These are phyloP conservation scores for Calonectria pauciramosa DNA, from an alignment of 2,329 filamentous ascomycete genomes.

Conservation along the genomic window DNA sequence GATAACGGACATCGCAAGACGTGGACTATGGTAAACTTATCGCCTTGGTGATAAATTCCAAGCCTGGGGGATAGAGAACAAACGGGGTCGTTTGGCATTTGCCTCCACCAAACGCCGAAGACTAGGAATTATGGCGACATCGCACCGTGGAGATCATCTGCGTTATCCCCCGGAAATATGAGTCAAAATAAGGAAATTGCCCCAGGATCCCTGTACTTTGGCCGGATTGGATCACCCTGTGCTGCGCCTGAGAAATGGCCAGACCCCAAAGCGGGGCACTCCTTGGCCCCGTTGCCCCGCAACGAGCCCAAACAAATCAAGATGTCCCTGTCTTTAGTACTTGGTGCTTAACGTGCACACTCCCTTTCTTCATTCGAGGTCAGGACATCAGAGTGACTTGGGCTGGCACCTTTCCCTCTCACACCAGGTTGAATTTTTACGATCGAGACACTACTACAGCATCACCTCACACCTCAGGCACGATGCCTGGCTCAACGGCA, in stretches of 20 bases:
- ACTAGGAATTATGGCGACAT: background rate
- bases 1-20: background rate
- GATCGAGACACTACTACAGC: constrained; percentile 1
- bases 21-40: background rate
- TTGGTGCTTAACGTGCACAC: background rate
- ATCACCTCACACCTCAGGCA: constrained; percentile 39
- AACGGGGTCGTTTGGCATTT: background rate
- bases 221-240: background rate
- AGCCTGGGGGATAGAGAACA: background rate
- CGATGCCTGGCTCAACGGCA: constrained; percentile 72
- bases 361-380: constrained; percentile 32
- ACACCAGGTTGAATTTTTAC: constrained; percentile 9
- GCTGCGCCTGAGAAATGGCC: background rate
- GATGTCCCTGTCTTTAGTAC: background rate
- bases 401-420: constrained; percentile 38
- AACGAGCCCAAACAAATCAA: constrained; percentile 42
- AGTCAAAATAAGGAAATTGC: background rate
- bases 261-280: background rate
- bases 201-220: background rate
- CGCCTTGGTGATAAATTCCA: background rate
- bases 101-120: background rate
- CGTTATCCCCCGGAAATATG: background rate
- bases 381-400: constrained; percentile 34
- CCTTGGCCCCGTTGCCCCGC: background rate
- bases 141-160: background rate